Evolutionary conservation across 1,284 basidiomycete species (phyloP), one percentile per base, ranked within the genome.

Genomic region (Porogramme epimiltina): DNA sequence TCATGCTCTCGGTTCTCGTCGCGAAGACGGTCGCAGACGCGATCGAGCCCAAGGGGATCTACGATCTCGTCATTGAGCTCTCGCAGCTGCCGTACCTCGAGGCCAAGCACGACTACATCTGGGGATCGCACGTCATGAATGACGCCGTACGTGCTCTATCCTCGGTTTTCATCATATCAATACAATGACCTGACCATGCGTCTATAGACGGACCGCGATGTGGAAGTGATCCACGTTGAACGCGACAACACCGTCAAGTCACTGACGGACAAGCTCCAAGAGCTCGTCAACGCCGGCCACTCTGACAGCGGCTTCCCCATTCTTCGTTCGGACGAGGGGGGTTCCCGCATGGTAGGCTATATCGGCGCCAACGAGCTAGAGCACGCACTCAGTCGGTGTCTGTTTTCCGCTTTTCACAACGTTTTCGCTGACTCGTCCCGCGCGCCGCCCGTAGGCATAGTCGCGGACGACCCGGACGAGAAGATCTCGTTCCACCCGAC

Each of bases 1-100:
- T 98, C 58, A 98, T 98, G 91, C 70, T 98, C 40, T 77, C 87
- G 6, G 84, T 98, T 4, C 79, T 98, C 25, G 88, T 95, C 6
- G 95, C 95, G 24, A 98, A 98, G 76, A 95, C 95, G 0, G 85
- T 93, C 3, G 93, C 91, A 15, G 95, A 98, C 69, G 89, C 89
- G 5, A 73, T 99, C 61, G 93, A 98, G 68, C 91, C 91, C 19
- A 96, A 95, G 69, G 93, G 93, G 11, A 95, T 97, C 49, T 97
- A 98, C 66, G 95, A 98, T 68, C 81, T 98, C 26, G 92, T 95
- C 52, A 98, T 98, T 52, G 92, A 95, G 75, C 70, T 88, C 25
- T 79, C 84, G 31, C 80, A 95, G 68, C 79, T 97, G 19, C 95
- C 95, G 0, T 98, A 94, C 71, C 81, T 99, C 50, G 93, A 98